Evolutionary conservation across 441 rosid species (phyloP), one percentile per base, ranked within the genome.

Genomic region (Aquilaria agallochum): DNA sequence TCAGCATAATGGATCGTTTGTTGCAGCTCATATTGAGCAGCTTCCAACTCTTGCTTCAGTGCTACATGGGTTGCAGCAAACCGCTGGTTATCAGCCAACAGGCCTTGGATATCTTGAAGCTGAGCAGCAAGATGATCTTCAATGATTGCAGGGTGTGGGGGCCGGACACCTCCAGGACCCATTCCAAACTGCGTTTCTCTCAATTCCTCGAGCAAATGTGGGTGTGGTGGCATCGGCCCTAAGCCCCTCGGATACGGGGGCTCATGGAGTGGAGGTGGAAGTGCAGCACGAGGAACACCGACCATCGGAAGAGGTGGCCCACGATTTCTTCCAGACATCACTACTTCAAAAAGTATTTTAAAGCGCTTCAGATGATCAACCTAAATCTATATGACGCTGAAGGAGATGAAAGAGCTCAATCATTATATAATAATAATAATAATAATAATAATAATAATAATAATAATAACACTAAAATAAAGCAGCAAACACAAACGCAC

Each of bases 51-150:
- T 78, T 94, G 99, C 79, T 94, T 94, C 11, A 94, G 74, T 2
- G 99, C 96, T 47, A 94, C 97, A 57, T 89, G 99, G 7, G 95
- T 94, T 0, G 97, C 97, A 48, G 96, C 96, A 0, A 87, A 73
- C 58, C 89, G 70, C 80, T 91, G 96, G 62, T 91, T 91, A 76
- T 94, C 95, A 12, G 83, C 96, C 56, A 94, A 73, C 13, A 91
- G 80, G n/a, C 79, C 96, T 64, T 89, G 99, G 64, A 91, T 83
- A 15, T 87, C 97, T 69, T 94, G 95, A 63, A 83, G 88, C 31
- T 94, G 99, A 51, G 80, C 86, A 5, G 88, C 87, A 31, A 94
- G 82, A 65, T 76, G 86, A 57, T 91, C 95, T 71, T 94, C 94
- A 11, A 94, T 62, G 27, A 91, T 68, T 0, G 84, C 87, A 3